phyloP scores from a whole-genome alignment of 257 asterid genomes.

The Verbena officinalis region DNA sequence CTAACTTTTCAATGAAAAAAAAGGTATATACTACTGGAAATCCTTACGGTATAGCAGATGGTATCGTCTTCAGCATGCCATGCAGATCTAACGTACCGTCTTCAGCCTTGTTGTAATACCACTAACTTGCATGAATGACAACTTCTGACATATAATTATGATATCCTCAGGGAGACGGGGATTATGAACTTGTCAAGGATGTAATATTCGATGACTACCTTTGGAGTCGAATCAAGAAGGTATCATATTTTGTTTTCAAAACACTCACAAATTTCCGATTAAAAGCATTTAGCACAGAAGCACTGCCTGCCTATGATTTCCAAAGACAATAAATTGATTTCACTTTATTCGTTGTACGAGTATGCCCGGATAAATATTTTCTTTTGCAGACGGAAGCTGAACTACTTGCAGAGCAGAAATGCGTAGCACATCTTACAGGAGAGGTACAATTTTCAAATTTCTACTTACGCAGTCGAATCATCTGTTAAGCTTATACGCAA shows the following conservation, averaged over 20 bases:
- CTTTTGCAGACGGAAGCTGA: constrained; percentile 88
- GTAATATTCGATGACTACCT: constrained; percentile 66
- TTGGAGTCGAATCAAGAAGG: constrained; percentile 62
- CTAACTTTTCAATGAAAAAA: constrained; percentile 1
- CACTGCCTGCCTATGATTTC: too few relatives aligned
- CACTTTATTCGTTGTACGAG: too few relatives aligned
- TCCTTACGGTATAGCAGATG: constrained; percentile 73
- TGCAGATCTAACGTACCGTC: constrained; percentile 54
- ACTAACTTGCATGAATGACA: neutral
- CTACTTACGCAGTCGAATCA: neutral
- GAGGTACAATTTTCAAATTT: constrained; percentile 50
- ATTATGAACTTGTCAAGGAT: constrained; percentile 72
- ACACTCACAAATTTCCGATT: too few relatives aligned
- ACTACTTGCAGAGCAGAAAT: constrained; percentile 92
- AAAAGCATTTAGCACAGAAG: too few relatives aligned
- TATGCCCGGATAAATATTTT: too few relatives aligned
- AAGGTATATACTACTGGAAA: constrained; percentile 84
- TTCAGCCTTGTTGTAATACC: neutral
- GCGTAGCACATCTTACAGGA: constrained; percentile 98
- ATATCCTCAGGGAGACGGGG: constrained; percentile 72
- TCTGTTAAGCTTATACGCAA: neutral
- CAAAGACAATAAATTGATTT: too few relatives aligned
- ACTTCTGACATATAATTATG: neutral
- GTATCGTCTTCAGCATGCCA: constrained; percentile 80
- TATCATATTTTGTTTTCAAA: neutral